Evolutionary conservation across 1,139 yeast genomes (phyloP).

Genomic region (Hansenula lynferdii): DNA sequence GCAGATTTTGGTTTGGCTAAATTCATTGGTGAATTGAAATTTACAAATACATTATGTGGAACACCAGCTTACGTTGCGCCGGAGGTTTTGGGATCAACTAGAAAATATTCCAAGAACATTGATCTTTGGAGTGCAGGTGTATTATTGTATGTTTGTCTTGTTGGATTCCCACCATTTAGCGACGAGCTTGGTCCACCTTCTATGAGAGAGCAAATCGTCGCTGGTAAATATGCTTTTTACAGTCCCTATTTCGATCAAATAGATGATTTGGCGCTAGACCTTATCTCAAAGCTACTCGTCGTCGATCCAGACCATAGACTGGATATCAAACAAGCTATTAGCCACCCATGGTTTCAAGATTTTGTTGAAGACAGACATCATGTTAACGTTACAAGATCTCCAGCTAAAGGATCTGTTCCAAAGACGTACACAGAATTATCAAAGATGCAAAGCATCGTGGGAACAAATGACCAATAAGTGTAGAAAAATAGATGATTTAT

Average conservation of each 20-base stretch:
- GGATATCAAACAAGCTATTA: slow-evolving; percentile 44
- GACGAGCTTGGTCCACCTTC: slow-evolving; percentile 77
- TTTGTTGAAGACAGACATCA: background rate
- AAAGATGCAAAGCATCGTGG: slow-evolving; percentile 8
- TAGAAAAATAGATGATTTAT: background rate
- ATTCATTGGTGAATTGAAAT: slow-evolving; percentile 70
- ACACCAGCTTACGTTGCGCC: slow-evolving; percentile 87
- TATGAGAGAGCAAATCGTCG: slow-evolving; percentile 68
- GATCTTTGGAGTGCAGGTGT: slow-evolving; percentile 85
- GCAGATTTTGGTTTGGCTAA: slow-evolving; percentile 83
- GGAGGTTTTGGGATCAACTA: slow-evolving; percentile 49
- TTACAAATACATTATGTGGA: slow-evolving; percentile 76
- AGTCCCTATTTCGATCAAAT: slow-evolving; percentile 79
- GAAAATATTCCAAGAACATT: slow-evolving; percentile 64
- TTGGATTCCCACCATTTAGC: slow-evolving; percentile 84
- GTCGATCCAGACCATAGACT: slow-evolving; percentile 52
- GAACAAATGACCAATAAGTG: background rate
- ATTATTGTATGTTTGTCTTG: slow-evolving; percentile 65
- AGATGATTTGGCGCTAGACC: slow-evolving; percentile 57
- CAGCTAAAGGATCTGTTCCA: slow-evolving; percentile 15
- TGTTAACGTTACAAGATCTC: slow-evolving; percentile 11
- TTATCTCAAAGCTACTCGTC: slow-evolving; percentile 56
- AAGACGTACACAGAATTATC: slow-evolving; percentile 21
- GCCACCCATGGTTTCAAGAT: slow-evolving; percentile 48
- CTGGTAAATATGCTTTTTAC: slow-evolving; percentile 66